These are phyloP conservation scores for Phytopythium aichiense DNA, from an alignment of 352 stramenopile species.

Conservation along the genomic window DNA sequence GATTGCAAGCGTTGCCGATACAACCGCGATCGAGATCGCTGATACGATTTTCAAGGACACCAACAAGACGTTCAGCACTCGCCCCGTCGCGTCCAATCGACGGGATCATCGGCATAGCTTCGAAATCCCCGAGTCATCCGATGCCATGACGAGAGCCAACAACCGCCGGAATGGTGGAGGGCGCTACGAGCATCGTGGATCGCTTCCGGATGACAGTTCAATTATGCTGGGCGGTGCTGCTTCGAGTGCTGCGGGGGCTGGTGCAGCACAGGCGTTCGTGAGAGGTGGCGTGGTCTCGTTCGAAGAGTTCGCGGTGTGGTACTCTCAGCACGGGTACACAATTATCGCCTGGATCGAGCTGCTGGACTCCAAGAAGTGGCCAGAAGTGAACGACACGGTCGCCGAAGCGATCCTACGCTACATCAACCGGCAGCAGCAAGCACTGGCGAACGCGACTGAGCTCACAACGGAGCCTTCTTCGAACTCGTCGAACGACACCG, in stretches of 20 bases:
- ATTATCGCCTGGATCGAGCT: slow-evolving; percentile 88
- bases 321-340: slow-evolving; percentile 72
- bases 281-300: slow-evolving; percentile 75
- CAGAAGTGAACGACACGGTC: slow-evolving; percentile 51
- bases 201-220: slow-evolving; percentile 52
- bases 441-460: slow-evolving; percentile 35
- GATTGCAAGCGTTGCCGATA: slow-evolving; percentile 76
- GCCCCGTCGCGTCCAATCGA: slow-evolving; percentile 23
- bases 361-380: slow-evolving; percentile 82
- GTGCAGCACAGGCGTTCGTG: slow-evolving; percentile 68
- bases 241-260: slow-evolving; percentile 43
- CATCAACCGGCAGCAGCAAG: slow-evolving; percentile 64
- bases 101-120: slow-evolving; percentile 45
- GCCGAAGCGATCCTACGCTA: slow-evolving; percentile 74
- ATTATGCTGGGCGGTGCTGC: slow-evolving; percentile 53
- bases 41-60: slow-evolving; percentile 83
- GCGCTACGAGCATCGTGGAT: slow-evolving; percentile 69
- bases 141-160: slow-evolving; percentile 18
- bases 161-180: slow-evolving; percentile 29
- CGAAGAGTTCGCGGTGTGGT: slow-evolving; percentile 85
- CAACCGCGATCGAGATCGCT: slow-evolving; percentile 77
- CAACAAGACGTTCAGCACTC: slow-evolving; percentile 71
- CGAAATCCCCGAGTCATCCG: slow-evolving; percentile 43
- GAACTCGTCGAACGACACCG: slow-evolving; percentile 56
- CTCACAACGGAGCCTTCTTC: slow-evolving; percentile 40